Evolutionary conservation across 2,329 filamentous ascomycete genomes (phyloP).

Genomic region (Sclerotinia borealis): DNA sequence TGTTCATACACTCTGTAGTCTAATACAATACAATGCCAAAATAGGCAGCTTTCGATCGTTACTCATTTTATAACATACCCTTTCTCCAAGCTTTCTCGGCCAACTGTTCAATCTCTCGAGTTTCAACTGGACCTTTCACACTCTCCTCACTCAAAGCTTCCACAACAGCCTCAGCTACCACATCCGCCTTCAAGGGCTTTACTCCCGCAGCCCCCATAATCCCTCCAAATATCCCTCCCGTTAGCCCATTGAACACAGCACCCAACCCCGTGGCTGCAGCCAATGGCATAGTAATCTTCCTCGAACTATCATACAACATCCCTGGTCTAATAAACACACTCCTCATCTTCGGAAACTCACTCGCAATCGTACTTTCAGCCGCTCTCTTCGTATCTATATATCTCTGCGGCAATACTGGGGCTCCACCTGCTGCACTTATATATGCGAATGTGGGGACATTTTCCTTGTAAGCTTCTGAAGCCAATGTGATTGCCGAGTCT

Average conservation of each 20-base stretch:
- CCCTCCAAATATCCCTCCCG: conserved; percentile 67
- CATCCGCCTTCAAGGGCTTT: conserved; percentile 82
- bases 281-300: conserved; percentile 77
- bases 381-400: conserved; percentile 92
- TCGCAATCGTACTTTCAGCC: conserved; percentile 71
- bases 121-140: conserved; percentile 70
- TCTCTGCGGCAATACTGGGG: conserved; percentile 73
- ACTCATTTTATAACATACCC: conserved; percentile 65
- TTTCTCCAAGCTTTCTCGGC: conserved; percentile 82
- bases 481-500: conserved; percentile 77
- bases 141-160: conserved; percentile 73
- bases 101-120: conserved; percentile 72
- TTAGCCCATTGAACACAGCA: conserved; percentile 67
- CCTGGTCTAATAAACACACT: conserved; percentile 77
- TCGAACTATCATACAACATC: conserved; percentile 82
- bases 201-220: conserved; percentile 77
- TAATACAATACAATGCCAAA: conserved; percentile 21
- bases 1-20: conserved; percentile 8
- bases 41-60: conserved; percentile 16
- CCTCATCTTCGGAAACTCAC: conserved; percentile 67
- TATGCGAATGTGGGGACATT: conserved; percentile 70
- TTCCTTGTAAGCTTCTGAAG: conserved; percentile 63
- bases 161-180: conserved; percentile 83
- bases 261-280: conserved; percentile 72
- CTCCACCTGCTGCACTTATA: conserved; percentile 81